A percentile compares a stretch with the other conserved stretches of the same genome.
Evolutionary conservation across 1,284 basidiomycete species (phyloP).

Genomic region (Hymenochaete sp.): DNA sequence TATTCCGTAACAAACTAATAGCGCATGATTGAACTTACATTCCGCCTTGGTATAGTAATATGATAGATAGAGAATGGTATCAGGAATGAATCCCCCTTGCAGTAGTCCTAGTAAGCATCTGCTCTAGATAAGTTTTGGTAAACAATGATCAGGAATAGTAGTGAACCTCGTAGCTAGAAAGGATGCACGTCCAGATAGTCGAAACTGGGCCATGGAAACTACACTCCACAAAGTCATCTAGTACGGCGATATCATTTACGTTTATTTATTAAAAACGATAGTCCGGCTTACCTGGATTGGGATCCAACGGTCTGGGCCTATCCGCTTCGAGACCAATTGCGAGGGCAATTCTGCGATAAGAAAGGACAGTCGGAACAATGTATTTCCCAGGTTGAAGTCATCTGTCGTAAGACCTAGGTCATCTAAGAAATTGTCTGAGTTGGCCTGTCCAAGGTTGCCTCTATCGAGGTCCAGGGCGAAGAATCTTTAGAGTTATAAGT

Average conservation of each 20-base stretch:
- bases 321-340: slow-evolving; percentile 29
- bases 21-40: slow-evolving; percentile 19
- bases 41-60: slow-evolving; percentile 27
- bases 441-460: slow-evolving; percentile 34
- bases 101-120: slow-evolving; percentile 23
- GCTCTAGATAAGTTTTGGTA: not conserved
- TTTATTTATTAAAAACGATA: no score
- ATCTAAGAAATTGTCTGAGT: slow-evolving; percentile 47
- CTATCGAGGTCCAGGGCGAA: slow-evolving; percentile 26
- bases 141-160: slow-evolving; percentile 14
- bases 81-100: slow-evolving; percentile 32
- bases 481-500: slow-evolving; percentile 19
- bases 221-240: slow-evolving; percentile 21
- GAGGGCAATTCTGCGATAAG: slow-evolving; percentile 26
- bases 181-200: slow-evolving; percentile 23
- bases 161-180: slow-evolving; percentile 22
- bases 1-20: slow-evolving; percentile 11
- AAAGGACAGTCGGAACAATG: slow-evolving; percentile 27
- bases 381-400: slow-evolving; percentile 31
- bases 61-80: slow-evolving; percentile 25
- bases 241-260: not conserved
- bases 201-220: slow-evolving; percentile 27
- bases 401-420: slow-evolving; percentile 44
- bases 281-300: slow-evolving; percentile 12
- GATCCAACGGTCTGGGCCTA: slow-evolving; percentile 28